These are phyloP conservation scores for Dendrobium officinale DNA, from an alignment of 106 monocot species.

Conservation along the genomic window DNA sequence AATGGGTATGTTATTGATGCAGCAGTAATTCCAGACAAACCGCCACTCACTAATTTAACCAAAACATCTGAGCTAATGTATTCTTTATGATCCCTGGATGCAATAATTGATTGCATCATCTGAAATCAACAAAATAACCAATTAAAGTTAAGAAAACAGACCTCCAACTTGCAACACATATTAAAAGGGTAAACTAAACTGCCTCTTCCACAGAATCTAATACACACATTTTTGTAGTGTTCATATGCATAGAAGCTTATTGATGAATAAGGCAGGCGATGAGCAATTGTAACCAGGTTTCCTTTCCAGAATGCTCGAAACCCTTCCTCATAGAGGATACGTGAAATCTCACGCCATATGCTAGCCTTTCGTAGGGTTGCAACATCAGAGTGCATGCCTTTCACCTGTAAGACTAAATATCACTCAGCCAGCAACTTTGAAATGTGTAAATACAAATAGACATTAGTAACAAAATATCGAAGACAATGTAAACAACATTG, in stretches of 20 bases:
- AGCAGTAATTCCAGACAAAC: constrained; percentile 83
- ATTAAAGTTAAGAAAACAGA: background rate
- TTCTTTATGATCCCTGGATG: constrained; percentile 42
- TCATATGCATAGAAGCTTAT: constrained; percentile 83
- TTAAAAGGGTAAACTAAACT: background rate
- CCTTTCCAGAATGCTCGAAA: constrained; percentile 83
- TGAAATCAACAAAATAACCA: constrained; percentile 15
- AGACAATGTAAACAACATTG: background rate
- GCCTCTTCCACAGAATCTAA: background rate
- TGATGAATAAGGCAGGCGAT: constrained; percentile 75
- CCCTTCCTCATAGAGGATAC: constrained; percentile 69
- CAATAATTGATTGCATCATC: constrained; percentile 38
- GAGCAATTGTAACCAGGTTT: constrained; percentile 69
- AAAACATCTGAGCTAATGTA: constrained; percentile 45
- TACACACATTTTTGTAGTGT: constrained; percentile 52
- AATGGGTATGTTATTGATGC: constrained; percentile 86
- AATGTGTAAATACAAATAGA: background rate
- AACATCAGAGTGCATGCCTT: constrained; percentile 77
- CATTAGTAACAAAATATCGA: background rate
- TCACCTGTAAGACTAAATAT: constrained; percentile 30
- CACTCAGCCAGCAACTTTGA: background rate
- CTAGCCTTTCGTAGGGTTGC: constrained; percentile 50
- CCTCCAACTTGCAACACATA: background rate
- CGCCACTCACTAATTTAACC: constrained; percentile 64
- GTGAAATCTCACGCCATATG: constrained; percentile 64